phyloP scores from a whole-genome alignment of 495 filamentous ascomycete species.

The Neurospora sp. region DNA sequence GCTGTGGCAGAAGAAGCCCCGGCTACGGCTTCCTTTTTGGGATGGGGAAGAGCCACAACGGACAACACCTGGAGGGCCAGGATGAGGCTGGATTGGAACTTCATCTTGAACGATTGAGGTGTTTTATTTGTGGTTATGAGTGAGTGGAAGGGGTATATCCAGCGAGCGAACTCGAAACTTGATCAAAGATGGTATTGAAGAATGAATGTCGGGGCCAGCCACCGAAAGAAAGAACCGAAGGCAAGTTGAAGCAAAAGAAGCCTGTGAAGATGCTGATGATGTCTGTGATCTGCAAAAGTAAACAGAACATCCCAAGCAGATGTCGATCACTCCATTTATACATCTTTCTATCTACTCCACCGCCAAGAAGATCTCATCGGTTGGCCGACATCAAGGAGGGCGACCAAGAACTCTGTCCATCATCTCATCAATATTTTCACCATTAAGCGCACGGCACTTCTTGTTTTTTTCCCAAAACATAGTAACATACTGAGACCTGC shows the following conservation, averaged over 20 bases:
- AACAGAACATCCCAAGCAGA: not conserved
- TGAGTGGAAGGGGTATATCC: not conserved
- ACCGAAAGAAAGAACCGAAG: not conserved
- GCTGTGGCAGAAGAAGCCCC: not conserved
- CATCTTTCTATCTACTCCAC: not conserved
- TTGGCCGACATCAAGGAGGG: not conserved
- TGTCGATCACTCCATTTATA: not conserved
- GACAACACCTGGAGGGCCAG: conserved; percentile 17
- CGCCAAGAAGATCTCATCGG: not conserved
- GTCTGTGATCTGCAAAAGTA: not conserved
- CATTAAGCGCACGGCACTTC: not conserved
- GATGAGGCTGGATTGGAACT: conserved; percentile 13
- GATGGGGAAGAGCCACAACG: conserved; percentile 13
- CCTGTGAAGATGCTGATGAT: not conserved
- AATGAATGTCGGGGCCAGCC: not conserved
- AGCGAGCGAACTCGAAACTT: not conserved
- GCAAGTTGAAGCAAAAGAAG: not conserved
- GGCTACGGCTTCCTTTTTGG: not conserved
- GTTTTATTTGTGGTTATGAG: not conserved
- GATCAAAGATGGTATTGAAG: not conserved
- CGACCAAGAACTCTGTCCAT: not conserved
- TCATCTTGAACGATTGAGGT: conserved; percentile 10
- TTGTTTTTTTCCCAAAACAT: not conserved
- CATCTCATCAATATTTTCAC: not conserved
- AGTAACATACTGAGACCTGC: not conserved